phyloP scores from a whole-genome alignment of 352 stramenopile genomes.

The Pythium inflatum region DNA sequence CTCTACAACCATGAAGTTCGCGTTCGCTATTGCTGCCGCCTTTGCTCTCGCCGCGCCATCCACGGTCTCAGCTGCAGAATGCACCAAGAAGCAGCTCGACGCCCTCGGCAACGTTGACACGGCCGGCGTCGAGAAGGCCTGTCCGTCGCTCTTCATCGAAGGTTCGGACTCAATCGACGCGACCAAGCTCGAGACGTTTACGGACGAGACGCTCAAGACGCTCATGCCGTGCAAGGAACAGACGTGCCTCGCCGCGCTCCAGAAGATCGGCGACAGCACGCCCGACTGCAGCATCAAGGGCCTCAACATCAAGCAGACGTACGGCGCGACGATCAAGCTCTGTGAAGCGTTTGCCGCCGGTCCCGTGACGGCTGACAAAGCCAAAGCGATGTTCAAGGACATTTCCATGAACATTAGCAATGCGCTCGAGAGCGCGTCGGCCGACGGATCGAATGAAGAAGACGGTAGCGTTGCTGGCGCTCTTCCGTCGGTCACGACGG shows the following conservation, averaged over 20 bases:
- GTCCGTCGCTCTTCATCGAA: slow-evolving; percentile 7
- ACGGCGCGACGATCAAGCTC: background rate
- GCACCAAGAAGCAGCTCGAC: slow-evolving; percentile 6
- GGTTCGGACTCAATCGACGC: background rate
- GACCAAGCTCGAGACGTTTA: background rate
- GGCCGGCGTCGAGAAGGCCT: slow-evolving; percentile 2
- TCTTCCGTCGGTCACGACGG: background rate
- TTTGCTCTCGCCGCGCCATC: background rate
- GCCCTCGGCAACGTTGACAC: background rate
- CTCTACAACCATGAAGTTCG: slow-evolving; percentile 4
- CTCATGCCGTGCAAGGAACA: slow-evolving; percentile 10
- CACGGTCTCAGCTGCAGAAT: background rate
- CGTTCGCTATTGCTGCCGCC: background rate
- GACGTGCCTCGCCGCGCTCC: background rate
- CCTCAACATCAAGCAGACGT: background rate
- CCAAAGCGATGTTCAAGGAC: background rate
- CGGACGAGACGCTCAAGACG: background rate
- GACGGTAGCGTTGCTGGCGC: too few relatives aligned
- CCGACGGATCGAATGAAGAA: too few relatives aligned
- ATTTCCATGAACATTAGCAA: background rate
- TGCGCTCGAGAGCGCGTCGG: background rate
- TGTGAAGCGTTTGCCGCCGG: background rate
- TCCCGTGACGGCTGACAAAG: too few relatives aligned
- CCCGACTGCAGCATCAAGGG: background rate
- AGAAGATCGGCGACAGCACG: background rate